A percentile compares a stretch with the other conserved stretches of the same genome.
These are phyloP conservation scores for Penicillium oxalicum DNA, from an alignment of 2,329 filamentous ascomycete genomes.

Conservation along the genomic window DNA sequence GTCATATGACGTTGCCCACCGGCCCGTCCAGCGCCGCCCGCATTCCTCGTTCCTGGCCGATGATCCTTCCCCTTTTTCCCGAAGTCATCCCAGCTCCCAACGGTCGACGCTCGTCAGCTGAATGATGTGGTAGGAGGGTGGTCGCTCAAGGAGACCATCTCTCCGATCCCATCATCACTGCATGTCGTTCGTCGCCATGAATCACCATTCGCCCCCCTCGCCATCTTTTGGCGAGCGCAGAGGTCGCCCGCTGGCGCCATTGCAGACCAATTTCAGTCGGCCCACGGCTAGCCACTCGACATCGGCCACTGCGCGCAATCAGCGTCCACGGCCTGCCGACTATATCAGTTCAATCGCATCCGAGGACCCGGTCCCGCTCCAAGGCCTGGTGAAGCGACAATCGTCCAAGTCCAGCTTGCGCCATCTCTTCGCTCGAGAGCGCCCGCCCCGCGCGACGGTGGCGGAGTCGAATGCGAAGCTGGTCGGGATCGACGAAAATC, in stretches of 20 bases:
- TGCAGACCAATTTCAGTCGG: conserved; percentile 36
- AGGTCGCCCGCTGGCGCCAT: conserved; percentile 31
- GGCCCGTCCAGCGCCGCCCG: conserved; percentile 13
- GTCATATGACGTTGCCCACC: conserved; percentile 16
- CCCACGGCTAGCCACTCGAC: conserved; percentile 15
- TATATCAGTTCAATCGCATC: conserved; percentile 22
- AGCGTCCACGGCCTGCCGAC: conserved; percentile 31
- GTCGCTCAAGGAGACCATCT: conserved; percentile 10
- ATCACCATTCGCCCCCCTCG: conserved; percentile 8
- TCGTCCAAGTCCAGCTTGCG: conserved; percentile 35
- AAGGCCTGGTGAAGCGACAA: conserved; percentile 29
- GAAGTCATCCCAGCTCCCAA: neutral
- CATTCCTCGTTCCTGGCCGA: conserved; percentile 9
- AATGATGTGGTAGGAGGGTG: conserved; percentile 1
- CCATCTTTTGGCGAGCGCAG: conserved; percentile 34
- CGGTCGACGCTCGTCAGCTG: neutral
- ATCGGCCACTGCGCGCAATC: conserved; percentile 17
- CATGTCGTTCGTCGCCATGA: conserved; percentile 7
- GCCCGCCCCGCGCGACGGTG: conserved; percentile 20
- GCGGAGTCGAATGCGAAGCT: conserved; percentile 23
- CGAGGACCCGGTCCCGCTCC: conserved; percentile 30
- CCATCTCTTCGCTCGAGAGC: conserved; percentile 34
- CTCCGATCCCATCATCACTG: conserved; percentile 1
- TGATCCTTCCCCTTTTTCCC: conserved; percentile 19
- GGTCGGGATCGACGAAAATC: conserved; percentile 29